Evolutionary conservation across 345 rosid genomes (phyloP), one percentile per base, ranked within the genome.

Genomic region (Erysimum cheiranthoides): DNA sequence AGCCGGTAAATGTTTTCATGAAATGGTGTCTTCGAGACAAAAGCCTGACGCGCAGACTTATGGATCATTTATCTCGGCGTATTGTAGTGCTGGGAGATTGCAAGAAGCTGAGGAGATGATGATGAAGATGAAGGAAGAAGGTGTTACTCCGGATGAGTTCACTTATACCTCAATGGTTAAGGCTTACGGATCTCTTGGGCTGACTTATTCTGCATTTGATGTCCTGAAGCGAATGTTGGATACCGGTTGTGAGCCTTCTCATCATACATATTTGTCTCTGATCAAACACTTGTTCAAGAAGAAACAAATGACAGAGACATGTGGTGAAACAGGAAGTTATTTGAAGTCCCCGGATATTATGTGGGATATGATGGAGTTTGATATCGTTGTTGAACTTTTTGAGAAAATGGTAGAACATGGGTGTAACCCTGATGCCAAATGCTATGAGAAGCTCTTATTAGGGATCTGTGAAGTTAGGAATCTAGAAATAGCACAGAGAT

Each of bases 181-280:
- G 68, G 87, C 92, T 27, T 89, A 89, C 79, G 89, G 87, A 54
- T 72, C 72, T 17, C 63, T 86, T 40, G 89, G 88, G 78, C 70
- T 74, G 49, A 78, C 80, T 40, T 54, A 75, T 78, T 74, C 74
- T 49, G 88, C 88, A 16, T 91, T 89, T 78, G 79, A 79, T 82
- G 88, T 87, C 68, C 88, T 91, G 51, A 89, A 86, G 83, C 73
- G 85, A 52, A 91, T 91, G 93, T 80, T 85, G 78, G 86, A 80
- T 83, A 54, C 84, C 70, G 83, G 81, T 34, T 87, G 89, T 53
- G 88, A 87, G 75, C 93, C 97, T 76, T 89, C 97, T 64, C 86
- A 84, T 72, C 84, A 76, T 40, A 84, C 90, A 0, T 89, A 81
- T 80, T 76, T 83, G 28, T 70, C 78, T 70, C 69, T 91, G 75